phyloP scores from a whole-genome alignment of 2,329 filamentous ascomycete genomes.

The Talaromyces atroroseus region DNA sequence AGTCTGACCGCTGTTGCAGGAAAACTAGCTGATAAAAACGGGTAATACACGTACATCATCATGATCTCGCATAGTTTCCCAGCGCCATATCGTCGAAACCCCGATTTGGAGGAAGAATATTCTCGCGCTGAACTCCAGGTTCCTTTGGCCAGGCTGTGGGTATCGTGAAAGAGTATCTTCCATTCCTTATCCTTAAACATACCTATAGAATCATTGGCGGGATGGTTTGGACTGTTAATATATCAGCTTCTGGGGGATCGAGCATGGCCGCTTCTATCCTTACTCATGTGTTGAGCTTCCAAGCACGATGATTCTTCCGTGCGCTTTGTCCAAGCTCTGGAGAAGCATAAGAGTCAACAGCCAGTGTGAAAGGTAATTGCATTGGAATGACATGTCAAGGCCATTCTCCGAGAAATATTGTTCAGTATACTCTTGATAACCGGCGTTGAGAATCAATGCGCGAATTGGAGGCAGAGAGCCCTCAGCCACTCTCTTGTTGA shows the following conservation, averaged over 20 bases:
- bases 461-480: conserved; percentile 36
- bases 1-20: no score
- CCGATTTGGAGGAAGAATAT: conserved; percentile 21
- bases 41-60: conserved; percentile 23
- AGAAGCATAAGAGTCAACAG: conserved; percentile 20
- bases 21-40: no score
- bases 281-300: conserved; percentile 18
- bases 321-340: conserved; percentile 19
- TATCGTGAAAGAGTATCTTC: conserved; percentile 7
- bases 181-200: conserved; percentile 6
- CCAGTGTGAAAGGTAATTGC: conserved; percentile 20
- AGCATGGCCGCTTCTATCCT: background rate
- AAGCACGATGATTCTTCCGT: conserved; percentile 17
- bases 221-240: no score
- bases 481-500: conserved; percentile 18
- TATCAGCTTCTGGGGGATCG: no score
- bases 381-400: conserved; percentile 17
- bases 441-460: conserved; percentile 35
- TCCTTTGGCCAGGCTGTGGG: conserved; percentile 7
- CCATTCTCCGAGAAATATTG: conserved; percentile 16
- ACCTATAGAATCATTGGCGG: background rate
- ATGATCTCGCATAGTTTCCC: conserved; percentile 36
- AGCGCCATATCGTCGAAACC: conserved; percentile 36
- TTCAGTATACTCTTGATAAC: conserved; percentile 18
- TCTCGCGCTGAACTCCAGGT: conserved; percentile 16